Base-by-base conservation (phyloP, 805 yeast genomes). In the Groenewaldozyma salmanticensis region DNA sequence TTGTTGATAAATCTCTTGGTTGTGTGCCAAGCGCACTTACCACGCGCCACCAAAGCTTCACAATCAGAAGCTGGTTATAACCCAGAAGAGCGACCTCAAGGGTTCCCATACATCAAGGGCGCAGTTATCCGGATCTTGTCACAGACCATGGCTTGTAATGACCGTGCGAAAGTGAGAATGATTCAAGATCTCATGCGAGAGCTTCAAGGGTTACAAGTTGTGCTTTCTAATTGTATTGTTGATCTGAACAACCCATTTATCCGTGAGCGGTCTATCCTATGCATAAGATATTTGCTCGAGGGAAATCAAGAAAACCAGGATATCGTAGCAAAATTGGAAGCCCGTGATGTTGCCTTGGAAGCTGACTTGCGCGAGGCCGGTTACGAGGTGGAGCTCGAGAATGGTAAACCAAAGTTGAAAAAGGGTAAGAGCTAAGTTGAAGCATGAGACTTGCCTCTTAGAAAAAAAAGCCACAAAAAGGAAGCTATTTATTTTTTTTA, bases 191-290 rank as follows among this genome's bases (percentile, higher is more conserved):
- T 61, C 33, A 65, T 83, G 27, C 65, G 96, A 36, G 71, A 71
- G 21, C 50, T 66, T 1, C 83, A 81, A 35, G 94, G 86, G 0
- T 58, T 90, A 11, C 84, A 77, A 40, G 60, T 84, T 16, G 68
- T 88, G 0, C 64, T 90, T 19, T 81, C 88, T 5, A 81, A 79
- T 47, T 88, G 96, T 62, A 74, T 81, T 31, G 77, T 92, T 39
- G 97, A 90, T 58, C 79, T 78, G 35, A 77, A 83, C 55, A 94
- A 92, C 57, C 97, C 96, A 0, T 90, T 71, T 51, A 51, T 64
- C 43, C 54, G 85, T 49, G 98, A 90, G 54, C 65, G 90, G 45
- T 72, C 94, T 1, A 82, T 92, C 27, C 62, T 90, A 4, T 85
- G 96, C 53, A 57, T 92, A 21, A 74, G 79, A 52, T 79, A 77